Evolutionary conservation across 768 basidiomycete genomes (phyloP), one percentile per base, ranked within the genome.

Genomic region (Termitomyces sp.): DNA sequence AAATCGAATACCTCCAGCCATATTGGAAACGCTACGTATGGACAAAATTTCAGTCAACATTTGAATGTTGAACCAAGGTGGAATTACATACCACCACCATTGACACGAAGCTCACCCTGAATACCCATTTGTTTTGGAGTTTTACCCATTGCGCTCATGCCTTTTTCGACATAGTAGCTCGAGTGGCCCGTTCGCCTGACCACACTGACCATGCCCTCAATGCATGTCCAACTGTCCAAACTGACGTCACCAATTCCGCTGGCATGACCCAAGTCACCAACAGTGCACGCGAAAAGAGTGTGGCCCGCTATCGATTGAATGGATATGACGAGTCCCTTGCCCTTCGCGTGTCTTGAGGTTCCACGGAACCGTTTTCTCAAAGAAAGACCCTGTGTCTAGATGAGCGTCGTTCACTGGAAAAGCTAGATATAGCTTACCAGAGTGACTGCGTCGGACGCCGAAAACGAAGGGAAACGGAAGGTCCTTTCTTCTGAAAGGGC

Each of bases 141-240:
- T 74, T 89, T 91, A 18, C 89, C 88, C 87, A 90, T 88, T 4
- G 91, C 91, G 52, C 83, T 84, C 85, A 91, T 91, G 7, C 90
- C 89, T 69, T 92, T 92, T 70, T 93, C 91, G 9, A 94, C 89
- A 71, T 94, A 94, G 72, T 80, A 93, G 65, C 88, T 91, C 8
- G 90, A 91, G 70, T 93, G 92, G 2, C 92, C 91, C 18, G 91
- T 93, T 62, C 90, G 80, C 66, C 81, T 84, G 50, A 92, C 91
- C 28, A 92, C 87, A 44, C 83, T 84, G 65, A 92, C 78, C 88
- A 93, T 92, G 45, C 88, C 86, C 74, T 93, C 89, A 48, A 93
- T 68, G 67, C 83, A 84, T 35, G 83, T 73, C 92, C 92, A 94
- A 65, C 89, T 90, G 69, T 94, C 91, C 68, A 92, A 71, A 65